These are phyloP conservation scores for Serendipita indica DNA, from an alignment of 768 basidiomycete species.

Conservation along the genomic window DNA sequence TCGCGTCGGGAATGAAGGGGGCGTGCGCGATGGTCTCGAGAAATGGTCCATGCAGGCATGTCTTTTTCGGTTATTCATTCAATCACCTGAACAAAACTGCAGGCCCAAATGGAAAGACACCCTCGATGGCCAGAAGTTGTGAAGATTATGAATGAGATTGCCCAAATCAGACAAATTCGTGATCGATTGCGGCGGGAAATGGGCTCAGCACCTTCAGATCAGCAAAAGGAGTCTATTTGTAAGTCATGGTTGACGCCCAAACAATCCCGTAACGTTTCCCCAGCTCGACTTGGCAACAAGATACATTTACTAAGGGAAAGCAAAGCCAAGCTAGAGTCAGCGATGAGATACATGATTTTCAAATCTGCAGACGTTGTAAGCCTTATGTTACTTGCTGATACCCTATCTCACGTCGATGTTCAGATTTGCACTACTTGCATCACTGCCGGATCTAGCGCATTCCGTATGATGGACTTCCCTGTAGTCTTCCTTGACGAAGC, in stretches of 20 bases:
- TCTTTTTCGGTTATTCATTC: neutral
- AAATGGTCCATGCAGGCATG: slow-evolving; percentile 17
- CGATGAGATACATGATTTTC: slow-evolving; percentile 45
- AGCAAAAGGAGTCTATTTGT: too few relatives aligned
- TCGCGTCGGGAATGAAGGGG: slow-evolving; percentile 53
- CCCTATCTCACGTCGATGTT: neutral
- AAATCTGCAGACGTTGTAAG: slow-evolving; percentile 56
- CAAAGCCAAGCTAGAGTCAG: too few relatives aligned
- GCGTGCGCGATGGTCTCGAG: slow-evolving; percentile 40
- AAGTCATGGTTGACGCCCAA: too few relatives aligned
- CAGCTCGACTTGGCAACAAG: too few relatives aligned
- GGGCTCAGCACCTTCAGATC: too few relatives aligned
- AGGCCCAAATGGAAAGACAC: slow-evolving; percentile 48
- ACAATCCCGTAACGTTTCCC: too few relatives aligned
- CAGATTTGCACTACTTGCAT: slow-evolving; percentile 84
- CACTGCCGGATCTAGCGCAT: slow-evolving; percentile 47
- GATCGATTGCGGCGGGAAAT: neutral
- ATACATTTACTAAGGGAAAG: too few relatives aligned
- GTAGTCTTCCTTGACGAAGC: slow-evolving; percentile 92
- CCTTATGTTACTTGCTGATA: slow-evolving; percentile 14
- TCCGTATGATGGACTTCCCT: slow-evolving; percentile 73
- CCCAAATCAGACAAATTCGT: neutral
- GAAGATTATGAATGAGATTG: slow-evolving; percentile 26
- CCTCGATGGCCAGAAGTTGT: slow-evolving; percentile 34
- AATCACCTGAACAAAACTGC: slow-evolving; percentile 31